A percentile compares a stretch with the other conserved stretches of the same genome.
Evolutionary conservation across 371 early-diverging fungal species (phyloP).

Genomic region (Circinella umbellata): DNA sequence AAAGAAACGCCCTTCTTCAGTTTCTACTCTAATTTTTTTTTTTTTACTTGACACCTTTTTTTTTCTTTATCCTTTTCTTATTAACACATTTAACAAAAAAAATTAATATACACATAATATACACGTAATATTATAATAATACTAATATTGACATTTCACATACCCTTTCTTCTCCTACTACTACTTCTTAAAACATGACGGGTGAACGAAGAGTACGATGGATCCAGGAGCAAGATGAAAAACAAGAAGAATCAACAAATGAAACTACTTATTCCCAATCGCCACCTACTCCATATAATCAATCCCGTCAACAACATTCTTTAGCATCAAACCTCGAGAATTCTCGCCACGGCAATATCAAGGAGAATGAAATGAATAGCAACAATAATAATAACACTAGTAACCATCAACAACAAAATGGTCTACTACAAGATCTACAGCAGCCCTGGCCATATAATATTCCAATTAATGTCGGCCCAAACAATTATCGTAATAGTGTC

Average conservation of each 20-base stretch:
- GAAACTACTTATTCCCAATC: neutral
- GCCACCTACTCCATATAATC: neutral
- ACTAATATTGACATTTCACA: too few relatives aligned
- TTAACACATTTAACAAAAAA: too few relatives aligned
- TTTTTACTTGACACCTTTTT: too few relatives aligned
- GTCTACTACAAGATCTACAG: constrained; percentile 4
- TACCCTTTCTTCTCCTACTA: too few relatives aligned
- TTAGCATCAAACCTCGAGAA: neutral
- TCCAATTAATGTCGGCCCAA: constrained; percentile 21
- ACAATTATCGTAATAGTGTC: constrained; percentile 12
- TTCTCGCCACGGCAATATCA: neutral
- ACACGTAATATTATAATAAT: too few relatives aligned
- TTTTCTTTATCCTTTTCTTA: too few relatives aligned
- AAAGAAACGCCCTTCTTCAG: too few relatives aligned
- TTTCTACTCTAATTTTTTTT: too few relatives aligned
- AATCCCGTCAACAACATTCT: constrained; percentile 7
- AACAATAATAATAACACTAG: neutral
- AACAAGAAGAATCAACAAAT: constrained; percentile 14
- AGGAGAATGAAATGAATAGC: neutral
- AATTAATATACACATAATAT: too few relatives aligned
- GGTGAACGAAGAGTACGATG: constrained; percentile 37
- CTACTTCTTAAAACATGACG: constrained; percentile 23
- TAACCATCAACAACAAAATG: neutral
- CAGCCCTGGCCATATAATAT: constrained; percentile 29
- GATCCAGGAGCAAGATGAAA: constrained; percentile 27